Percentiles rank a stretch among this genome's conserved stretches.
These are phyloP conservation scores for Cyberlindnera xylosilytica DNA, from an alignment of 805 yeast genomes.

Conservation along the genomic window DNA sequence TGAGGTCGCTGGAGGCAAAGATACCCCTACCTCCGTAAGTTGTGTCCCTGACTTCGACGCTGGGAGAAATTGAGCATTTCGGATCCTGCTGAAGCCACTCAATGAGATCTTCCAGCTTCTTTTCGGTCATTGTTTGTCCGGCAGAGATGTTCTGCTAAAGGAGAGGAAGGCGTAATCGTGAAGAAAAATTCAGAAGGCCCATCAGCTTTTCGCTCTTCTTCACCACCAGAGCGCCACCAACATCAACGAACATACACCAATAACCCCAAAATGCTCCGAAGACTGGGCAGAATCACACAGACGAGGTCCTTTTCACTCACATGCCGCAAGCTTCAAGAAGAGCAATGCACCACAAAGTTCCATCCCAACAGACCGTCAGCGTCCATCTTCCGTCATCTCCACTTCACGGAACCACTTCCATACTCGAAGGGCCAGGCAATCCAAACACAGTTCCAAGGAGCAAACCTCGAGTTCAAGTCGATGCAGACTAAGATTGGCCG, in stretches of 20 bases:
- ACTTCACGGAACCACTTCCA: slow-evolving; percentile 36
- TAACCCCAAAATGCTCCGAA: neutral
- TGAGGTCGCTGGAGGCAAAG: slow-evolving; percentile 38
- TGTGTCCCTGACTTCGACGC: slow-evolving; percentile 40
- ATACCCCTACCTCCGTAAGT: slow-evolving; percentile 63
- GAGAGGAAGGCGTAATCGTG: no score
- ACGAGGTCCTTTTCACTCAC: neutral
- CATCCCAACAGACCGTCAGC: slow-evolving; percentile 34
- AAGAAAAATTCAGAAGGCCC: no score
- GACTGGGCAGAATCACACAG: neutral
- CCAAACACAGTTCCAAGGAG: slow-evolving; percentile 54
- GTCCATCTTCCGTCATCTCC: slow-evolving; percentile 39
- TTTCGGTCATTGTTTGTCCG: neutral
- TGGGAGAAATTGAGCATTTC: slow-evolving; percentile 32
- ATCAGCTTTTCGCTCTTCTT: no score
- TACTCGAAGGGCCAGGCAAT: slow-evolving; percentile 50
- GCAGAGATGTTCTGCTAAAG: no score
- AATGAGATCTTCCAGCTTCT: slow-evolving; percentile 22
- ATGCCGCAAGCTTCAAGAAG: neutral
- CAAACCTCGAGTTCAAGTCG: slow-evolving; percentile 54
- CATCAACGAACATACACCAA: no score
- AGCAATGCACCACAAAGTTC: slow-evolving; percentile 22
- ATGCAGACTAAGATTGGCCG: slow-evolving; percentile 46
- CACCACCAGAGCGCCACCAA: no score
- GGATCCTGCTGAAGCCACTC: slow-evolving; percentile 31